A percentile compares a stretch with the other conserved stretches of the same genome.
phyloP scores from a whole-genome alignment of 192 early-diverging fungal genomes.

The Lunasporangiospora selenospora region DNA sequence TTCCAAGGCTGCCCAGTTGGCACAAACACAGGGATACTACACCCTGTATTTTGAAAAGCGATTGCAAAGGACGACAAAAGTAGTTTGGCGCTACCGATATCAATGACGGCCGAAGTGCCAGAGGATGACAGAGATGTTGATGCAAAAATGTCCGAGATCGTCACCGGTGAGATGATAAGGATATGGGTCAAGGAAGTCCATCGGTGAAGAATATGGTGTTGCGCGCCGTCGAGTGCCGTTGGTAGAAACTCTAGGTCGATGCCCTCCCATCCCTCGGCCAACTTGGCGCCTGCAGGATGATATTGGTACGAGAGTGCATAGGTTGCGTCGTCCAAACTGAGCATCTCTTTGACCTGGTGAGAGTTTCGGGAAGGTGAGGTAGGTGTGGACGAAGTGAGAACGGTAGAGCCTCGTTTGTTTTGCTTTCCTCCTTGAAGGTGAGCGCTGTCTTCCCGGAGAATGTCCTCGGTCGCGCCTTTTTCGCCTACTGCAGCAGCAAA shows the following conservation, averaged over 20 bases:
- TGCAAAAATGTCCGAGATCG: conserved; percentile 43
- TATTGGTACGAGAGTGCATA: conserved; percentile 53
- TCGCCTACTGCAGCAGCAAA: neutral
- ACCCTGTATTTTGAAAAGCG: conserved; percentile 69
- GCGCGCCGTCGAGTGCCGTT: conserved; percentile 15
- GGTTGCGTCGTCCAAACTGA: conserved; percentile 50
- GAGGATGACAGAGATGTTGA: conserved; percentile 15
- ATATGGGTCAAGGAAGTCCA: conserved; percentile 67
- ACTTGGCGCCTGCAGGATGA: conserved; percentile 39
- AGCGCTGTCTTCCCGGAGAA: too few species aligned
- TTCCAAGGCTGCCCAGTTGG: conserved; percentile 56
- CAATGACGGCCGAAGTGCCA: conserved; percentile 47
- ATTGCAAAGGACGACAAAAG: conserved; percentile 71
- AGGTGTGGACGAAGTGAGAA: too few species aligned
- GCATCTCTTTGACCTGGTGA: conserved; percentile 41
- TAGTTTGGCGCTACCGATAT: conserved; percentile 66
- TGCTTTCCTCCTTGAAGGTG: too few species aligned
- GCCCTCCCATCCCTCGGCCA: conserved; percentile 13
- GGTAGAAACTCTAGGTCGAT: conserved; percentile 41
- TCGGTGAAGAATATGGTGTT: conserved; percentile 66
- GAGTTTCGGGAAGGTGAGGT: too few species aligned
- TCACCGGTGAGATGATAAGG: conserved; percentile 56
- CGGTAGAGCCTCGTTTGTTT: too few species aligned
- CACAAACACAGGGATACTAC: conserved; percentile 67
- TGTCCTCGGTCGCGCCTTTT: neutral